Conservation (phyloP, 78 protist species). For the Dictyostelium capitatum region DNA sequence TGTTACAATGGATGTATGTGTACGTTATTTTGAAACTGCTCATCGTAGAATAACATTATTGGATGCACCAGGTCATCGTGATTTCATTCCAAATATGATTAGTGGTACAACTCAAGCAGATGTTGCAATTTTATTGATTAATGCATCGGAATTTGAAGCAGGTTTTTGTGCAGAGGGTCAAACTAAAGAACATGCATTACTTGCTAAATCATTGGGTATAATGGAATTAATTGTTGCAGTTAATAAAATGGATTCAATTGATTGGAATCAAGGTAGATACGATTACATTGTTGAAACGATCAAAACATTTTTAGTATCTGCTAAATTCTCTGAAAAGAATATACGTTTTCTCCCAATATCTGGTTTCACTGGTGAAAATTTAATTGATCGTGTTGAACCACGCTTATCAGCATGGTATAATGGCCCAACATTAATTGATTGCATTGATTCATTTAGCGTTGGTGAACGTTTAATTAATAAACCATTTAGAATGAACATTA, state of each 20-base stretch:
- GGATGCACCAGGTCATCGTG: conserved; percentile 99
- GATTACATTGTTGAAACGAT: conserved; percentile 76
- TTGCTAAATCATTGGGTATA: conserved; percentile 94
- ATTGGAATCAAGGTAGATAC: conserved; percentile 85
- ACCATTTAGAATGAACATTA: conserved; percentile 89
- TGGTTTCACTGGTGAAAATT: conserved; percentile 91
- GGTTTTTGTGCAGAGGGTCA: conserved; percentile 96
- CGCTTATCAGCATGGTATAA: conserved; percentile 84
- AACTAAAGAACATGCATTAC: conserved; percentile 95
- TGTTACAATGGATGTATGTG: conserved; percentile 97
- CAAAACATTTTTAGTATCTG: conserved; percentile 67
- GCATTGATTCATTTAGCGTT: conserved; percentile 73
- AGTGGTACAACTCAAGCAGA: conserved; percentile 98
- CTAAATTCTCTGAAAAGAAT: conserved; percentile 77
- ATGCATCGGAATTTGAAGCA: conserved; percentile 95
- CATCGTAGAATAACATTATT: conserved; percentile 90
- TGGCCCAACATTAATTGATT: conserved; percentile 77
- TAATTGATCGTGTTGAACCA: conserved; percentile 53
- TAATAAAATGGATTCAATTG: conserved; percentile 94
- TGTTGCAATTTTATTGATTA: conserved; percentile 94
- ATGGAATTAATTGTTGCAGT: conserved; percentile 93
- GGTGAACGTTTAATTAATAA: conserved; percentile 74
- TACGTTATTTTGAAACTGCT: conserved; percentile 84
- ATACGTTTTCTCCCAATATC: conserved; percentile 83
- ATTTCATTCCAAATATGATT: conserved; percentile 97